Percentiles rank a stretch among this genome's conserved stretches.
Evolutionary conservation across 352 stramenopile genomes (phyloP).

Genomic region (Pythium volutum): DNA sequence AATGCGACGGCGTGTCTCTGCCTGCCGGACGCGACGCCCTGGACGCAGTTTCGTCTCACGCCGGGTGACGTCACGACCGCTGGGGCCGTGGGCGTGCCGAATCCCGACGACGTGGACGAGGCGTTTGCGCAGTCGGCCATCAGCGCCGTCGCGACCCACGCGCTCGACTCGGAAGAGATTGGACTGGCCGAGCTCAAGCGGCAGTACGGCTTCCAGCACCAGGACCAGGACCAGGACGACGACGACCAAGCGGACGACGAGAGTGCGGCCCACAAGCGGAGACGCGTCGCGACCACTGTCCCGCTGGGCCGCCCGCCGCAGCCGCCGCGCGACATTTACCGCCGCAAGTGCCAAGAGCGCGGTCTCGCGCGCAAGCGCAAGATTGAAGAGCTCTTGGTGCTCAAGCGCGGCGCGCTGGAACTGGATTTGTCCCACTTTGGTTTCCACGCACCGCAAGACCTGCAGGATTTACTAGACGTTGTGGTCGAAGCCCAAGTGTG

Average conservation of each 20-base stretch:
- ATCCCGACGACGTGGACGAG: conserved; percentile 10
- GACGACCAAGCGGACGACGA: conserved; percentile 17
- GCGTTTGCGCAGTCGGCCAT: conserved; percentile 17
- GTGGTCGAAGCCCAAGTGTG: conserved; percentile 33
- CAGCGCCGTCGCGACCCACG: conserved; percentile 14
- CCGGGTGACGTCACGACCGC: conserved; percentile 7
- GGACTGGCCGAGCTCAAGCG: conserved; percentile 66
- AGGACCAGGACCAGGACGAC: conserved; percentile 13
- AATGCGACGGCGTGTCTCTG: conserved; percentile 42
- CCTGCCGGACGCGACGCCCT: conserved; percentile 44
- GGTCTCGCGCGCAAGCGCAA: conserved; percentile 35
- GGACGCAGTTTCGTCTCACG: conserved; percentile 45
- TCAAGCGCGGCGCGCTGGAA: conserved; percentile 36
- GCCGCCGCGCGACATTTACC: conserved; percentile 21
- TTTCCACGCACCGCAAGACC: conserved; percentile 50
- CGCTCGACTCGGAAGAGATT: conserved; percentile 35
- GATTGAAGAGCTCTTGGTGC: conserved; percentile 36
- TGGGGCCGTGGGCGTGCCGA: not conserved
- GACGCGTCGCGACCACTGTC: conserved; percentile 8
- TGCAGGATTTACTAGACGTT: conserved; percentile 49
- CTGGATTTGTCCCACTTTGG: conserved; percentile 50
- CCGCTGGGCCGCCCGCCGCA: conserved; percentile 10
- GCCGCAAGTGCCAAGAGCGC: conserved; percentile 44
- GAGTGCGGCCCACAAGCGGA: conserved; percentile 26
- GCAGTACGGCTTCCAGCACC: conserved; percentile 48